Base-by-base conservation (phyloP, 805 yeast genomes). In the Saccharomycopsis vini region DNA sequence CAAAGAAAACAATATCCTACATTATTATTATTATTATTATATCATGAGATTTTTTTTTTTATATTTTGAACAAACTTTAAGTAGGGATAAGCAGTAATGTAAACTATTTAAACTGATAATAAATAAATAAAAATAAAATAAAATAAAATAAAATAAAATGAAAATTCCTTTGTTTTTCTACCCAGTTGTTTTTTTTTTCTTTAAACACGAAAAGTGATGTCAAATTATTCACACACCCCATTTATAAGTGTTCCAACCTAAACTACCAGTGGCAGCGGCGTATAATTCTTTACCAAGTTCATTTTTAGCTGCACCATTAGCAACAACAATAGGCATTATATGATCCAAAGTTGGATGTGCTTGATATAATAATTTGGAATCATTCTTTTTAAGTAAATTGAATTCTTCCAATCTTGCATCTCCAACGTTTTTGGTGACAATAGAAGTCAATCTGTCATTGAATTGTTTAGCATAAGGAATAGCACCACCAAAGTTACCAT, bases 291-390 rank as follows among this genome's bases (percentile, higher is more conserved):
- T 60, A 35, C 71, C 73, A 1, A 47, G 43, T 23, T 66, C 70
- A 19, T 56, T 47, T 12, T 66, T 66, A 16, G 66, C 61, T 18
- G 77, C 69, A 26, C 80, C 73, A 23, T 80, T 76, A 2, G 77
- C 76, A 35, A 76, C 85, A 30, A 77, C 73, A 5, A 79, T 52
- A 1, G 90, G 90, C 51, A 75, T 60, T 48, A 84, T 74, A 60
- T 84, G 94, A 51, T 84, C 94, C 40, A 77, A 62, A 0, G 89
- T 78, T 7, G 94, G 94, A 59, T 84, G 94, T 0, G 90, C 81
- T 28, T 59, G 53, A 31, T 59, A 63, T 30, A 78, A 56, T 13
- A 75, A 57, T 3, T 56, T 52, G 3, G 50, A 55, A 51, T 63
- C 52, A 1, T 56, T 47, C 4, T 58, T 52, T 13, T 57, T 53